Percentiles rank a stretch among this genome's conserved stretches.
Conservation (phyloP, 352 stramenopile genomes). For the Aphanomyces cochlioides region DNA sequence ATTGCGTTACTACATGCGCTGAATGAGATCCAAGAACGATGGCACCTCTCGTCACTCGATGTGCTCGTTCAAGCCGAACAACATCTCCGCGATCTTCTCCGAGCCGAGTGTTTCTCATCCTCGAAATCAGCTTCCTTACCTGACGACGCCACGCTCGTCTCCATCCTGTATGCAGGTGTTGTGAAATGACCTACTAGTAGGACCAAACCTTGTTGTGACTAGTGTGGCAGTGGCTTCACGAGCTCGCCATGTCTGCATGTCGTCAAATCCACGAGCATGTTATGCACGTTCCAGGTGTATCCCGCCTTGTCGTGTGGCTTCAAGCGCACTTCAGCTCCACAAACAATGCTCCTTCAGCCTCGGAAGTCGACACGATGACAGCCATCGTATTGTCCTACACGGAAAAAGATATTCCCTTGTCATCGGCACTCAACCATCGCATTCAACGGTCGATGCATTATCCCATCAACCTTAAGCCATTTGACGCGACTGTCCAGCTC, state of each 20-base stretch:
- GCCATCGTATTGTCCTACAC: conserved; percentile 84
- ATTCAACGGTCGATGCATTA: conserved; percentile 85
- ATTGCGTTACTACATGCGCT: conserved; percentile 25
- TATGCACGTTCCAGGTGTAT: conserved; percentile 7
- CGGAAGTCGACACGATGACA: conserved; percentile 11
- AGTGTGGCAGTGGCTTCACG: conserved; percentile 18
- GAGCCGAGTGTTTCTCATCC: neutral
- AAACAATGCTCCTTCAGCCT: neutral
- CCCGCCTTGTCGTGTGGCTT: conserved; percentile 1
- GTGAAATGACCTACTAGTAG: no score
- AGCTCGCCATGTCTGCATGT: conserved; percentile 8
- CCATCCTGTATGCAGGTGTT: conserved; percentile 5
- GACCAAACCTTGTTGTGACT: neutral
- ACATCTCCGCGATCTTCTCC: conserved; percentile 21
- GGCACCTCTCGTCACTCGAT: conserved; percentile 19
- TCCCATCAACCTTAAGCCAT: conserved; percentile 42
- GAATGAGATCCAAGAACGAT: conserved; percentile 21
- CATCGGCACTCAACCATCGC: conserved; percentile 74
- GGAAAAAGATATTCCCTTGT: conserved; percentile 79
- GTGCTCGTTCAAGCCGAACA: conserved; percentile 17
- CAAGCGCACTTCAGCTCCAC: neutral
- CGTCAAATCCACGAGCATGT: conserved; percentile 22
- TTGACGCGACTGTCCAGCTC: conserved; percentile 77
- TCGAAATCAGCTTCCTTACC: conserved; percentile 1
- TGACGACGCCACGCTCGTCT: conserved; percentile 6